Base-by-base conservation (phyloP, 441 rosid species). In the Brassica balearica region DNA sequence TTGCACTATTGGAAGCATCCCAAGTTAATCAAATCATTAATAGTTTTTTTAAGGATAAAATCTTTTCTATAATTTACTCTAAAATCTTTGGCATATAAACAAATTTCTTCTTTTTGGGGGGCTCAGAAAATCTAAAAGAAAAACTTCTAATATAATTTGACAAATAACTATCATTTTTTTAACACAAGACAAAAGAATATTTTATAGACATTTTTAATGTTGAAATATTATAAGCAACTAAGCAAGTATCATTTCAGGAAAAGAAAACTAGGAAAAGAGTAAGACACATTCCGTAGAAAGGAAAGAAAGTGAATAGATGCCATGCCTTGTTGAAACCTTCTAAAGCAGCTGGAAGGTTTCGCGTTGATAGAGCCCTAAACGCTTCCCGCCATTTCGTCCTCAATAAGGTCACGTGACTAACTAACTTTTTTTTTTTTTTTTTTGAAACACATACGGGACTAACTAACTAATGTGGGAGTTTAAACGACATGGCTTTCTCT, bases 331-430 rank as follows among this genome's bases (percentile, higher is more conserved):
- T 29, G 12, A 29, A 29, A 63, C 67, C 67, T 63, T 63, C 43
- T 63, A 34, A 64, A 0, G 1, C n/a, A 34, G 0, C 48, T 3
- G 8, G 48, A 63, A 32, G 68, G 59, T 53, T 53, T 53, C 4
- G 6, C 12, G 22, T 5, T 29, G 66, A n/a, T n/a, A 6, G 2
- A 62, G 19, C 41, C 5, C 11, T 32, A 63, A 32, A 15, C 17
- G n/a, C 8, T 63, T 64, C 46, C 68, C 68, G 68, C 68, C 25
- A 34, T 32, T 29, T 27, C 41, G 20, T 43, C 51, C n/a, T 38
- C 46, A 3, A 9, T 38, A 38, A 10, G 1, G 12, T 38, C 46
- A 38, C 12, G 9, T 36, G 41, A 36, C 41, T 34, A 29, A 29
- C 27, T 25, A 25, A 25, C 27, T 25, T 25, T 25, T 25, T 25